Base-by-base conservation (phyloP, 2,329 filamentous ascomycete species). In the Penicillium sp. region DNA sequence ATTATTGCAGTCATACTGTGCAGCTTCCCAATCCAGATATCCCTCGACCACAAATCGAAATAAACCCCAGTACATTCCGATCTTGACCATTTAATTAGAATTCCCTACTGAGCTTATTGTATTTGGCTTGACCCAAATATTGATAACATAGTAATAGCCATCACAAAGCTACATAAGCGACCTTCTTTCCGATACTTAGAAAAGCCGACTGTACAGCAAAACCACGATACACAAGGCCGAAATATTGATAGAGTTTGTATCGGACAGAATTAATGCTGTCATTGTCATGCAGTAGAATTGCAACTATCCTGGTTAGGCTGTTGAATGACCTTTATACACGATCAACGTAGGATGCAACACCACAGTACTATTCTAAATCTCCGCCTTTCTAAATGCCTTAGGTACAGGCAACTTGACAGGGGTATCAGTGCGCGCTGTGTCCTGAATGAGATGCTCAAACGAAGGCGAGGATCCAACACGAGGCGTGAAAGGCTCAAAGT, bases 401-500 rank as follows among this genome's bases (percentile, higher is more conserved):
- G 64, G 62, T 12, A 54, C 50, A 15, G 69, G 70, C 52, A 72
- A 31, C 2, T 42, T 50, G 25, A 46, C 47, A 29, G 65, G 68
- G 1, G 71, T 71, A 56, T 72, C 59, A 13, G 57, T 56, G 0
- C 71, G 64, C 29, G 46, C 38, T 1, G 31, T 52, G 13, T 40
- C 41, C 41, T 50, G 56, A 42, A 73, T 62, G 45, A 73, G 59
- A 61, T 73, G 69, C 37, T 71, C 69, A 50, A 72, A 73, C 1
- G 70, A 70, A 25, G 71, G 60, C 6, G 71, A 62, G 4, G 48
- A 38, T 23, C 55, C 59, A 19, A 72, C 69, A 23, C 71, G 65
- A 2, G 69, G 68, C 0, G 64, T 72, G 37, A 73, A 72, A 2
- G 67, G 67, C 19, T 70, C 66, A 59, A 73, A 71, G 49, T 73